These are phyloP conservation scores for Cupressus sempervirens DNA, from an alignment of 75 land plant genomes.

Conservation along the genomic window DNA sequence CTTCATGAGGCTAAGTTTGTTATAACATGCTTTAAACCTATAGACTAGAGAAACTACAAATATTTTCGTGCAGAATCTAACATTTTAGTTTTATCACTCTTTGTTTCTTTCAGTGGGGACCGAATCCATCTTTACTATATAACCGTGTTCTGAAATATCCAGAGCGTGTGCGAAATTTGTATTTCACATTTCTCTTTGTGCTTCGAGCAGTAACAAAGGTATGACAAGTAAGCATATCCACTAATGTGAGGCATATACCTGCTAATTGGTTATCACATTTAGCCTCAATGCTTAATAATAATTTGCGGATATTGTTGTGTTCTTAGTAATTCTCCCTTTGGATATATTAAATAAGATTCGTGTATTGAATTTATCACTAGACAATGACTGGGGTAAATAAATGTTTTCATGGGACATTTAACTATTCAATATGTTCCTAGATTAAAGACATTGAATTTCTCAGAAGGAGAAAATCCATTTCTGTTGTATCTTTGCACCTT, in stretches of 20 bases:
- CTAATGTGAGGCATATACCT: background rate
- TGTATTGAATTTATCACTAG: too few species aligned
- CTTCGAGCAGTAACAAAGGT: slow-evolving; percentile 88
- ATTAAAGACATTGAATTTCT: too few species aligned
- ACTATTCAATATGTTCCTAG: too few species aligned
- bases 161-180: slow-evolving; percentile 82
- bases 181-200: slow-evolving; percentile 88
- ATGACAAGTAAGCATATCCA: background rate
- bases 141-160: slow-evolving; percentile 79
- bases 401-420: too few species aligned
- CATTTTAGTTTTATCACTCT: background rate
- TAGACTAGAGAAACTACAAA: background rate
- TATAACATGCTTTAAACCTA: background rate
- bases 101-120: slow-evolving; percentile 67
- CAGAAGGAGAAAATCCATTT: too few species aligned
- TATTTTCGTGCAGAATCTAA: background rate
- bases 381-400: too few species aligned
- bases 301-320: too few species aligned
- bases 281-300: background rate
- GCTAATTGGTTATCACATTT: background rate
- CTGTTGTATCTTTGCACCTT: too few species aligned
- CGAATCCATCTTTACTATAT: slow-evolving; percentile 58
- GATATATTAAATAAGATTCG: too few species aligned
- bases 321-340: too few species aligned
- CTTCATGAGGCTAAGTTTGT: background rate